Conservation (phyloP, 2,329 filamentous ascomycete species). For the Dendryphion nanum region DNA sequence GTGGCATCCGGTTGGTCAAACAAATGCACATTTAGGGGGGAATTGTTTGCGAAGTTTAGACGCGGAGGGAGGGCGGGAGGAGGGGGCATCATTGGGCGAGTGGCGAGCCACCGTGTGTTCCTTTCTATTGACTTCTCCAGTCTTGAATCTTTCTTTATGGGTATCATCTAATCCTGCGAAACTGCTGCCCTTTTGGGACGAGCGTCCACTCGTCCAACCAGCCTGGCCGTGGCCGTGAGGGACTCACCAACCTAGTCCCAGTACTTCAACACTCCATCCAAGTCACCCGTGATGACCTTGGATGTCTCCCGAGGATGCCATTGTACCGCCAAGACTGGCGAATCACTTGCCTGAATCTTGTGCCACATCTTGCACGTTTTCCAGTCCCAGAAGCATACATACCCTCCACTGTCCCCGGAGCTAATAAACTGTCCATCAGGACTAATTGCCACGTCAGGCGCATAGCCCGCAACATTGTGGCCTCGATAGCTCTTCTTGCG, state of each 20-base stretch:
- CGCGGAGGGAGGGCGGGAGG: too few relatives aligned
- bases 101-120: too few relatives aligned
- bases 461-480: conserved; percentile 93
- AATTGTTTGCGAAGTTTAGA: too few relatives aligned
- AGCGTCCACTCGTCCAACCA: too few relatives aligned
- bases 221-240: too few relatives aligned
- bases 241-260: conserved; percentile 93
- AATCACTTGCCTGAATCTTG: conserved; percentile 83
- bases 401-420: conserved; percentile 84
- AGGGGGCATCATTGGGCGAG: too few relatives aligned
- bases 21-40: too few relatives aligned
- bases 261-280: conserved; percentile 85
- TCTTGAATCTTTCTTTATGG: too few relatives aligned
- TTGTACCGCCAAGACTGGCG: conserved; percentile 78
- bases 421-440: conserved; percentile 91
- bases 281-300: conserved; percentile 86
- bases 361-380: conserved; percentile 99
- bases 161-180: too few relatives aligned
- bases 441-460: conserved; percentile 82
- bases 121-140: too few relatives aligned
- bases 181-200: too few relatives aligned
- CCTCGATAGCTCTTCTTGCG: conserved; percentile 95
- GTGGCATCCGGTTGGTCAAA: too few relatives aligned
- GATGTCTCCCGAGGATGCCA: conserved; percentile 99
- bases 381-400: conserved; percentile 97